Evolutionary conservation across 108 stramenopile species (phyloP), one percentile per base, ranked within the genome.

Genomic region (Cylindrotheca closterium): DNA sequence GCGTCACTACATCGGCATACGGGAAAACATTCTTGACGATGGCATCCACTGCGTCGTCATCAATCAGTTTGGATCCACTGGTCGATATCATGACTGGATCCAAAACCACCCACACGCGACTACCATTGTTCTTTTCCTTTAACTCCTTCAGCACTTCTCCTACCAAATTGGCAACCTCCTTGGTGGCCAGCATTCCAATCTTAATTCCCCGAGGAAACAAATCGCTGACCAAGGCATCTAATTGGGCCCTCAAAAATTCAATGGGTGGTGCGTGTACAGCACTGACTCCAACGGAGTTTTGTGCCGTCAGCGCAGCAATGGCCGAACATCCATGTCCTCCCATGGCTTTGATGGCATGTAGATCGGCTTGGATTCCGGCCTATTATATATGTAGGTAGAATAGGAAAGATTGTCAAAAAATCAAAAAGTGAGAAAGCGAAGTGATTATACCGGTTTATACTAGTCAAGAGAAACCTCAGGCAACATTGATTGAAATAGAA

Each of bases 31-130:
- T 57, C 42, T 72, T 58, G 45, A 87, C 73, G 68, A 97, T 86
- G 29, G 82, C 83, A 2, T 33, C 67, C 53, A 86, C 67, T 51
- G 93, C 94, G 22, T 73, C 79, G 24, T 86, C 90, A 57, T 92
- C 87, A 32, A 96, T 67, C 21, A 97, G 73, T 55, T 78, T 78
- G 27, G 91, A 86, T 5, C 94, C 94, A 30, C 87, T 89, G 19
- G 93, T 96, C 2, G 87, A 84, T 50, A 96, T 88, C 95, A 96
- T 94, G 32, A 97, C 96, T 0, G 96, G 95, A 76, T 96, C 96
- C n/a, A 92, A 65, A 15, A 97, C 94, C 4, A 96, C 79, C 32
- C 82, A 86, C 19, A 83, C 80, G n/a, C 50, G 47, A 18, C 51
- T 37, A 15, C 21, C 19, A 4, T 22, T 33, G 2, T 12, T 7